phyloP scores from a whole-genome alignment of 768 basidiomycete genomes.

The Termitomyces eurrhizus region DNA sequence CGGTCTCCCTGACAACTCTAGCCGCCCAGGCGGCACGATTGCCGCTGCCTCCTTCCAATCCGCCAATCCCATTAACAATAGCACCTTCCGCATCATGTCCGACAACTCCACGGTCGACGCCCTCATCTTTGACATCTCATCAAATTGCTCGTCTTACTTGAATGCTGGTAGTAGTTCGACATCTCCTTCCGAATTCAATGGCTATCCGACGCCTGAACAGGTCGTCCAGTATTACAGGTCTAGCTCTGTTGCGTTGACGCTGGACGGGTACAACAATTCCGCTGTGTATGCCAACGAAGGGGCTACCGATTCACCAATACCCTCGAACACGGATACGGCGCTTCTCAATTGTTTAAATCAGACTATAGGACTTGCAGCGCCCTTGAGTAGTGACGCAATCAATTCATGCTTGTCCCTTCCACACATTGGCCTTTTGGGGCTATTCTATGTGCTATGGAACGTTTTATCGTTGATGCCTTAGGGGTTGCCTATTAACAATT shows the following conservation, averaged over 20 bases:
- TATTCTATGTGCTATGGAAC: not conserved
- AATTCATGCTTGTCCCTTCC: not conserved
- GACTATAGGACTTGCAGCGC: conserved; percentile 4
- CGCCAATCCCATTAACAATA: conserved; percentile 14
- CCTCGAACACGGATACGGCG: conserved; percentile 36
- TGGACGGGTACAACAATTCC: conserved; percentile 65
- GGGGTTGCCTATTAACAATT: not conserved
- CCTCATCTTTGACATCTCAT: conserved; percentile 25
- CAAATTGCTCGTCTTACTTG: conserved; percentile 30
- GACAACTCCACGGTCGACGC: conserved; percentile 40
- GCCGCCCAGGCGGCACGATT: conserved; percentile 41
- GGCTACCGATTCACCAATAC: conserved; percentile 38
- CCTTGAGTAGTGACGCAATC: conserved; percentile 6
- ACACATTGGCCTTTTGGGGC: not conserved
- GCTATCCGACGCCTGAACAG: conserved; percentile 16
- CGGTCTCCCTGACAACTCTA: conserved; percentile 35
- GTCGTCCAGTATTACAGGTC: conserved; percentile 64
- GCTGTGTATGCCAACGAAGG: conserved; percentile 34
- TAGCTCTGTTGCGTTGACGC: conserved; percentile 52
- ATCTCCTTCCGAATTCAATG: conserved; percentile 1
- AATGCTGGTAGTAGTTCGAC: not conserved
- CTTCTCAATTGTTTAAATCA: conserved; percentile 48
- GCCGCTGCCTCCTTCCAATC: conserved; percentile 33
- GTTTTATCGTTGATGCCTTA: not conserved
- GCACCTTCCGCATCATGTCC: conserved; percentile 37